Evolutionary conservation across 2,329 filamentous ascomycete genomes (phyloP).

Genomic region (Immersiporthe knoxdaviesiana): DNA sequence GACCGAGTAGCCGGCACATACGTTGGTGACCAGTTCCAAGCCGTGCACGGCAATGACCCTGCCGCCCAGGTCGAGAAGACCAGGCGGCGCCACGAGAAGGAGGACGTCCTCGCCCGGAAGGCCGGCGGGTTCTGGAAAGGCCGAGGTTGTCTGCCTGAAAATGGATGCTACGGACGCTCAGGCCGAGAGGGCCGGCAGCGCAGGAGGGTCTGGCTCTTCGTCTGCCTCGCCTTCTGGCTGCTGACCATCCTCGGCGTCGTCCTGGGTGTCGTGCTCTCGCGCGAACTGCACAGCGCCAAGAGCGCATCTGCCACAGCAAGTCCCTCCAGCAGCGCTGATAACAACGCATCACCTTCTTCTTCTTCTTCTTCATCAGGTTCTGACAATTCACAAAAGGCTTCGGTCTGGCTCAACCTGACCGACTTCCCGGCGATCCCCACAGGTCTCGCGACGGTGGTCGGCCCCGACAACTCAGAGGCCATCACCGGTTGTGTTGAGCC

Average conservation of each 20-base stretch:
- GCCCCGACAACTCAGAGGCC: slow-evolving; percentile 67
- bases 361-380: background rate
- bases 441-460: slow-evolving; percentile 77
- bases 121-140: slow-evolving; percentile 67
- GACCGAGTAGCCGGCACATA: slow-evolving; percentile 50
- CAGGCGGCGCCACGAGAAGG: slow-evolving; percentile 64
- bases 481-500: slow-evolving; percentile 72
- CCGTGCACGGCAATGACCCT: slow-evolving; percentile 42
- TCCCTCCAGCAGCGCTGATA: slow-evolving; percentile 14
- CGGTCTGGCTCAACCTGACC: slow-evolving; percentile 80
- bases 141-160: slow-evolving; percentile 63
- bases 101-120: slow-evolving; percentile 62
- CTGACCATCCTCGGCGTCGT: slow-evolving; percentile 61
- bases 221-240: slow-evolving; percentile 55
- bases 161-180: slow-evolving; percentile 66
- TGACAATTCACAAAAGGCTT: slow-evolving; percentile 10
- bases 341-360: background rate
- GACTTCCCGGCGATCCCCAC: slow-evolving; percentile 86
- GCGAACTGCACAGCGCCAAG: slow-evolving; percentile 3
- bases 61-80: slow-evolving; percentile 53
- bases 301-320: slow-evolving; percentile 31
- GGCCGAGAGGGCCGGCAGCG: slow-evolving; percentile 67
- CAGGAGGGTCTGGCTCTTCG: slow-evolving; percentile 61
- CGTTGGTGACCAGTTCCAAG: slow-evolving; percentile 48
- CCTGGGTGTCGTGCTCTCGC: slow-evolving; percentile 49